Evolutionary conservation across 768 basidiomycete genomes (phyloP), one percentile per base, ranked within the genome.

Genomic region (Rhizopogon vesiculosus): DNA sequence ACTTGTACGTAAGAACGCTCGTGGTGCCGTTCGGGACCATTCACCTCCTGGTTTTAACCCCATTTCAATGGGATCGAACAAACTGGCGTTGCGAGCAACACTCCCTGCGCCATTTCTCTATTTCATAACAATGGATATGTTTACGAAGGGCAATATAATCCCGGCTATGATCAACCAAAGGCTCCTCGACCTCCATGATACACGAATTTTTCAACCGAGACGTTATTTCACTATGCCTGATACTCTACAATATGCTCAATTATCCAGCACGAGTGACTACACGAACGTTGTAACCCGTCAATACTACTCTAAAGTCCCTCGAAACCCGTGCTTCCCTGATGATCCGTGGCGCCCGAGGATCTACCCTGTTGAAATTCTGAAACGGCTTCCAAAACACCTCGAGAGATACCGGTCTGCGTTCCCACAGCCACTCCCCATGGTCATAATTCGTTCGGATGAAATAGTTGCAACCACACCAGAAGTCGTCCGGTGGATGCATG

Each of bases 41-140:
- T 33, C 13, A 8, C 31, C 31, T 31, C 31, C 31, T 31, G 31
- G 2, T 31, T 13, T 7, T 35, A 15, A 10, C 18, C 52, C 22
- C 5, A 25, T 25, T 25, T 4, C 25, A 25, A 5, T 25, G 25
- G 3, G 4, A 25, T 25, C 25, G 25, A 25, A 25, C 3, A 25
- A 25, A 25, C 25, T 4, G 25, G 25, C 25, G 4, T 46, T 54
- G 18, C 19, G 22, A n/a, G 38, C 51, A 12, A 25, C 15, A 22
- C 44, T 25, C 35, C 33, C 42, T 31, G 50, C 33, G 49, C 53
- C 45, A 74, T 75, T 70, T 66, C 69, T 41, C 35, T 64, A 43
- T 59, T 65, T 7, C 61, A 61, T 19, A 31, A n/a, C 29, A 12
- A 46, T 28, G 13, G n/a, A 46, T 31, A 13, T 0, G n/a, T 0